Conservation (phyloP, 768 basidiomycete genomes). For the Pleurotus djamor region DNA sequence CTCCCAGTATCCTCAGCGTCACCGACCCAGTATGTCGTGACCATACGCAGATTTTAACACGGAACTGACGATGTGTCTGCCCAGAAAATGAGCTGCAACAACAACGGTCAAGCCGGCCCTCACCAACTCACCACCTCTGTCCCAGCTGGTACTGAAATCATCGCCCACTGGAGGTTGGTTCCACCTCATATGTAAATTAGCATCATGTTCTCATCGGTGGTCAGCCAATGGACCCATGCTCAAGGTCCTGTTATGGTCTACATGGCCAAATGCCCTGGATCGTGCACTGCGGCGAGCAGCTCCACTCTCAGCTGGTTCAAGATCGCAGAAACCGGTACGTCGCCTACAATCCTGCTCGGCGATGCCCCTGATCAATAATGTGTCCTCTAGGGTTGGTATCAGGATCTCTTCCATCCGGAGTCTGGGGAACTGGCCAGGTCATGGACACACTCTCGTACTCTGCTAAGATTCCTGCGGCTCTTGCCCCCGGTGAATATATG, state of each 20-base stretch:
- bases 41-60: not conserved
- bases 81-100: constrained; percentile 10
- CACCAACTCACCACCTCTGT: constrained; percentile 33
- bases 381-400: constrained; percentile 18
- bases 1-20: not conserved
- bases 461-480: constrained; percentile 27
- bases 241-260: constrained; percentile 25
- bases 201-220: not conserved
- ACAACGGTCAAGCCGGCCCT: constrained; percentile 12
- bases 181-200: not conserved
- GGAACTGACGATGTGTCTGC: not conserved
- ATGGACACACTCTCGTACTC: constrained; percentile 22
- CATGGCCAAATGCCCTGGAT: constrained; percentile 35
- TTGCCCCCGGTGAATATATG: constrained; percentile 49
- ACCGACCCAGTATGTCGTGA: not conserved
- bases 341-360: too few relatives aligned
- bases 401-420: constrained; percentile 28
- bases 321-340: constrained; percentile 31
- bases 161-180: constrained; percentile 30
- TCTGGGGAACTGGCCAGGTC: constrained; percentile 35
- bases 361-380: too few relatives aligned
- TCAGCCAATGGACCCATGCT: constrained; percentile 1
- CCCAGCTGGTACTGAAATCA: constrained; percentile 30
- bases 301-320: constrained; percentile 36
- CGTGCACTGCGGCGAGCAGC: constrained; percentile 31